Conservation (phyloP, 2,329 filamentous ascomycete genomes). For the Hypoxylon sp. region DNA sequence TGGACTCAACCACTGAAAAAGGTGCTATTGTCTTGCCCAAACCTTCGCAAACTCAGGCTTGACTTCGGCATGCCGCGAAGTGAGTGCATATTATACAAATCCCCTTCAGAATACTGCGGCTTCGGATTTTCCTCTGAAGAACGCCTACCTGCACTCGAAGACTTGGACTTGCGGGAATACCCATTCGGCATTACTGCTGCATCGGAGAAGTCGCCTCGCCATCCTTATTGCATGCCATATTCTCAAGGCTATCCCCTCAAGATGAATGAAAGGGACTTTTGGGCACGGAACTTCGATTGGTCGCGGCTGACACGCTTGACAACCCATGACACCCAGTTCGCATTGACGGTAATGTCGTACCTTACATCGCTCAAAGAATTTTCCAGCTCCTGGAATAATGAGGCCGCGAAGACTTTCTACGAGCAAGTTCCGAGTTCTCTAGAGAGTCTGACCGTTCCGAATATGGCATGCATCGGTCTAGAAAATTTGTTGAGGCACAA, state of each 20-base stretch:
- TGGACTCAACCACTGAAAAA: slow-evolving; percentile 11
- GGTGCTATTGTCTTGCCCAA: slow-evolving; percentile 28
- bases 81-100: neutral
- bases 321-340: neutral
- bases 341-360: slow-evolving; percentile 9
- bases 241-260: neutral
- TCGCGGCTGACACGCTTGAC: slow-evolving; percentile 16
- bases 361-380: slow-evolving; percentile 20
- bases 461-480: neutral
- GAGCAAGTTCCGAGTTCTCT: slow-evolving; percentile 20
- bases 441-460: slow-evolving; percentile 9
- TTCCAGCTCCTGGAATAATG: neutral
- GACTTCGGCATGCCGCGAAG: neutral
- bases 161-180: slow-evolving; percentile 18
- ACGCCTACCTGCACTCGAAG: slow-evolving; percentile 22
- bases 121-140: slow-evolving; percentile 23
- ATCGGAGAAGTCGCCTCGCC: neutral
- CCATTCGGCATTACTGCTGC: neutral
- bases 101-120: slow-evolving; percentile 15
- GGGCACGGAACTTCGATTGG: slow-evolving; percentile 31
- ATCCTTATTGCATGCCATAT: neutral
- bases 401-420: slow-evolving; percentile 1
- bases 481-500: slow-evolving; percentile 10
- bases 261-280: slow-evolving; percentile 19
- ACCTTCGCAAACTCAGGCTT: slow-evolving; percentile 20